phyloP scores from a whole-genome alignment of 116 monocot genomes.

The Posidonia oceanica region DNA sequence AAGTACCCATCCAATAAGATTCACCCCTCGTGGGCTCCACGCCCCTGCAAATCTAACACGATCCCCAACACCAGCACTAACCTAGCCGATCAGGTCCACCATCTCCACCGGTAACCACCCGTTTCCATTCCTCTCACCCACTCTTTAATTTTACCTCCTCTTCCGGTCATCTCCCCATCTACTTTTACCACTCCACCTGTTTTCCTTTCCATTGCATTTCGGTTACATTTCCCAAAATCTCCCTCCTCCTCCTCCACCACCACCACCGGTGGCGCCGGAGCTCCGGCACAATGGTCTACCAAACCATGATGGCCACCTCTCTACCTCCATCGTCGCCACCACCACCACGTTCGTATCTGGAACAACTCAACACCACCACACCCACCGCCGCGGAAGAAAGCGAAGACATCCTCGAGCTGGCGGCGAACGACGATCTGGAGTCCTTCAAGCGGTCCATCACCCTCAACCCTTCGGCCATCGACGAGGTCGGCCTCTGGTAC shows the following conservation, averaged over 20 bases:
- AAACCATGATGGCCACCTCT: neutral
- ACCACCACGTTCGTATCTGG: too few relatives aligned
- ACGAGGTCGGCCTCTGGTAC: conserved; percentile 54
- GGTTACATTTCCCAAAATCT: neutral
- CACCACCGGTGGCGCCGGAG: neutral
- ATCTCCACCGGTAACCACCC: too few relatives aligned
- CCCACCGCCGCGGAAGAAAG: conserved; percentile 12
- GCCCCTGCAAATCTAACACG: neutral
- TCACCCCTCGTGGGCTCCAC: neutral
- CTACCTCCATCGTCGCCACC: too few relatives aligned
- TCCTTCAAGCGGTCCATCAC: conserved; percentile 21
- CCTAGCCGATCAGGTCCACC: neutral
- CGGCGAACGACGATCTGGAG: conserved; percentile 47
- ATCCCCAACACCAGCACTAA: neutral
- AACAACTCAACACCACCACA: neutral
- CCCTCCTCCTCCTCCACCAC: too few relatives aligned
- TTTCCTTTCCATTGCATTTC: neutral
- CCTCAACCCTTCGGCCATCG: conserved; percentile 22
- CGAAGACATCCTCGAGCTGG: conserved; percentile 47
- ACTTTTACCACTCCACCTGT: neutral
- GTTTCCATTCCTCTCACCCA: too few relatives aligned
- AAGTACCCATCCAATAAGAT: neutral
- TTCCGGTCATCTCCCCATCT: neutral
- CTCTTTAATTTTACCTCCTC: too few relatives aligned
- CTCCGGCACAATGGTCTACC: neutral